Percentiles rank a stretch among this genome's conserved stretches.
Conservation (phyloP, 805 yeast species). For the Metschnikowia noctiluminum region DNA sequence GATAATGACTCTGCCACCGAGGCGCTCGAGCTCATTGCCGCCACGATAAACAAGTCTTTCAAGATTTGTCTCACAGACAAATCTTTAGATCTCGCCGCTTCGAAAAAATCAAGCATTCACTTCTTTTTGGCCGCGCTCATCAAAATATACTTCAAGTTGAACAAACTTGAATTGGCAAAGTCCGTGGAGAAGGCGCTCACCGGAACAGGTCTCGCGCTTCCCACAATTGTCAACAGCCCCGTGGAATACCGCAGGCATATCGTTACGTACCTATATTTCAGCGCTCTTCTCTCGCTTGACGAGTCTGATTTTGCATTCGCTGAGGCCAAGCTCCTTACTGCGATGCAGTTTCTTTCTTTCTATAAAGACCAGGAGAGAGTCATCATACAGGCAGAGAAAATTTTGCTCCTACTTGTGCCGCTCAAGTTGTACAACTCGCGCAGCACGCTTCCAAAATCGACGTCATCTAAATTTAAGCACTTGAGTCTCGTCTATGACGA, state of each 20-base stretch:
- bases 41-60: slow-evolving; percentile 68
- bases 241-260: slow-evolving; percentile 36
- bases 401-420: slow-evolving; percentile 63
- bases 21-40: slow-evolving; percentile 51
- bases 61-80: slow-evolving; percentile 78
- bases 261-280: slow-evolving; percentile 63
- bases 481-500: slow-evolving; percentile 42
- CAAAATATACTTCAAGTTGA: slow-evolving; percentile 62
- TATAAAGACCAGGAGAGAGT: slow-evolving; percentile 18
- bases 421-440: slow-evolving; percentile 49
- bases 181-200: slow-evolving; percentile 68
- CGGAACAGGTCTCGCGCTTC: slow-evolving; percentile 52
- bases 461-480: slow-evolving; percentile 41
- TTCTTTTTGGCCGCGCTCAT: slow-evolving; percentile 69
- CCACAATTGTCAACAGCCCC: slow-evolving; percentile 31
- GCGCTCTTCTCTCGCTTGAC: slow-evolving; percentile 63
- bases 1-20: slow-evolving; percentile 10
- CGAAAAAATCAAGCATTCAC: slow-evolving; percentile 64
- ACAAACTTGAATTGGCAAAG: slow-evolving; percentile 68
- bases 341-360: slow-evolving; percentile 37
- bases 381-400: slow-evolving; percentile 37
- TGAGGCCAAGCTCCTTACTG: slow-evolving; percentile 48
- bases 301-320: slow-evolving; percentile 57
- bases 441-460: slow-evolving; percentile 40
- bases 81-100: slow-evolving; percentile 43